A percentile compares a stretch with the other conserved stretches of the same genome.
Conservation (phyloP, 1,139 yeast genomes). For the Schwanniomyces etchellsii region DNA sequence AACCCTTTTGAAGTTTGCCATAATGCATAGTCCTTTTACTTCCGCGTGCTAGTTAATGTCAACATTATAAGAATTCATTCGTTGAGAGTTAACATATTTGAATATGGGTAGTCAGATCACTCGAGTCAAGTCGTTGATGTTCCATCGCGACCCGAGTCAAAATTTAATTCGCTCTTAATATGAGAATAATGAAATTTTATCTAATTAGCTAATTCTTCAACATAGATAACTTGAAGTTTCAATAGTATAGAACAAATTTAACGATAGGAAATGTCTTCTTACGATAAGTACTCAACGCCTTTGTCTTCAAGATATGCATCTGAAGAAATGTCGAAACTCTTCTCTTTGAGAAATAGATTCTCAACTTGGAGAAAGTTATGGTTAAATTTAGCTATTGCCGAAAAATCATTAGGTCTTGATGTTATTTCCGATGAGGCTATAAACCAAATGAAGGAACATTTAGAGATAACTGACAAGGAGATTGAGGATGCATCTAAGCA, state of each 20-base stretch:
- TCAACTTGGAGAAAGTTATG: conserved; percentile 98
- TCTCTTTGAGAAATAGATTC: conserved; percentile 89
- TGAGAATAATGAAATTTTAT: not conserved
- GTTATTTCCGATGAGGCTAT: conserved; percentile 89
- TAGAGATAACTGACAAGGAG: conserved; percentile 87
- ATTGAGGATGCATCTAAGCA: conserved; percentile 83
- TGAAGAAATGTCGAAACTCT: conserved; percentile 90
- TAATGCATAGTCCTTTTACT: too few species aligned
- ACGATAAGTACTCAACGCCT: conserved; percentile 84
- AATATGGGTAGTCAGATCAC: too few species aligned
- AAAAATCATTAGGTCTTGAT: conserved; percentile 79
- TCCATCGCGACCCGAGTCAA: not conserved
- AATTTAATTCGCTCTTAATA: not conserved
- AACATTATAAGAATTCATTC: too few species aligned
- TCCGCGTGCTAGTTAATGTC: too few species aligned
- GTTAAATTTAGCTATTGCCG: conserved; percentile 95
- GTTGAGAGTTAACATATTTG: too few species aligned
- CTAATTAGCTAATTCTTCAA: conserved; percentile 1
- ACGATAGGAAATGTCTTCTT: conserved; percentile 24
- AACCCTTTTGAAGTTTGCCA: too few species aligned
- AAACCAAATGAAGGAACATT: conserved; percentile 71
- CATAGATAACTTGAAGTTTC: not conserved
- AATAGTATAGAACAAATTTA: not conserved
- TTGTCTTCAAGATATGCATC: conserved; percentile 96
- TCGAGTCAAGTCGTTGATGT: too few species aligned